phyloP scores from a whole-genome alignment of 768 basidiomycete genomes.

The Leccinum longicurvipes region DNA sequence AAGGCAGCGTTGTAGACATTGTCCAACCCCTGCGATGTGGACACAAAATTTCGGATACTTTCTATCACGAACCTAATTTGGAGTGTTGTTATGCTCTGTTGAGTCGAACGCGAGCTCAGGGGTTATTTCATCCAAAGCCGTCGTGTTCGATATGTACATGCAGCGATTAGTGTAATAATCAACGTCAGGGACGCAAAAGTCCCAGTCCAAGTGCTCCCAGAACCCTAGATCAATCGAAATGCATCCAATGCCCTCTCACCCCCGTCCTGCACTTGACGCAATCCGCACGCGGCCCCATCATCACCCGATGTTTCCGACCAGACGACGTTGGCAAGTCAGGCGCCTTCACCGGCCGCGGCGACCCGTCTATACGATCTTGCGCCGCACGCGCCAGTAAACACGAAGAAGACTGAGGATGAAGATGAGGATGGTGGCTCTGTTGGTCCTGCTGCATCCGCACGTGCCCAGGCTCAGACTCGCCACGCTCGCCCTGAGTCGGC shows the following conservation, averaged over 20 bases:
- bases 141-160: slow-evolving; percentile 2
- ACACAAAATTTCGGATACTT: no score
- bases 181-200: neutral
- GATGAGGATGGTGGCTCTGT: neutral
- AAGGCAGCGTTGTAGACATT: slow-evolving; percentile 88
- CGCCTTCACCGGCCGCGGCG: slow-evolving; percentile 12
- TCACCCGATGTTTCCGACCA: slow-evolving; percentile 47
- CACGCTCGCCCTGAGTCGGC: neutral
- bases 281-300: slow-evolving; percentile 70
- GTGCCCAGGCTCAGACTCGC: slow-evolving; percentile 1
- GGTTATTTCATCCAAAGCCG: neutral
- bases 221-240: slow-evolving; percentile 44
- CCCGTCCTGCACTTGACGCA: slow-evolving; percentile 64
- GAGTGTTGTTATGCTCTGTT: no score
- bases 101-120: no score
- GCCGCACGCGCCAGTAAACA: neutral
- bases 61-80: neutral
- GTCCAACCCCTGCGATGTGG: neutral
- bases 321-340: slow-evolving; percentile 14
- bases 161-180: neutral
- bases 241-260: slow-evolving; percentile 71
- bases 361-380: slow-evolving; percentile 17
- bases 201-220: neutral
- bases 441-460: slow-evolving; percentile 1
- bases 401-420: neutral